Evolutionary conservation across 2,329 filamentous ascomycete species (phyloP), one percentile per base, ranked within the genome.

Genomic region (Aquanectria penicillioides): DNA sequence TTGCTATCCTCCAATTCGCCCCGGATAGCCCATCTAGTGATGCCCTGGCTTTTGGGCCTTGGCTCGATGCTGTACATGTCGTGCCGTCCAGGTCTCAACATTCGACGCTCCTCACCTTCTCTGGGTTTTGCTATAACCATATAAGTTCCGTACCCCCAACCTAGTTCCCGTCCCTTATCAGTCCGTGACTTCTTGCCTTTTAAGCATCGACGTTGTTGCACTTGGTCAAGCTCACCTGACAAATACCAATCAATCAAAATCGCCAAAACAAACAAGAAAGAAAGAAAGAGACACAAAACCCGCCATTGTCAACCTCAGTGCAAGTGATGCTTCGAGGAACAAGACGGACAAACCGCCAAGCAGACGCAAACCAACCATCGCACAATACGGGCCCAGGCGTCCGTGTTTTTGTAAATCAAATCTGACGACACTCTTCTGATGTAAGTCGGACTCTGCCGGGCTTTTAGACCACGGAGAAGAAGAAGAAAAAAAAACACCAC

Each of bases 121-220:
- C 34, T 67, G 58, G 47, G 37, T 58, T 50, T 56, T 60, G 53
- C 53, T 61, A 51, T 53, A 59, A 37, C 55, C 61, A 66, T 69
- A 70, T 70, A 69, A 66, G 66, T 59, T 67, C 59, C 55, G 50
- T 62, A 25, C 34, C 59, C 64, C 67, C 68, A 55, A 41, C 65
- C 55, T 26, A 43, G 46, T 13, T 43, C 29, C 37, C 12, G 17
- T 25, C 25, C 43, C 25, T 18, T 54, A 49, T 55, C 43, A 29
- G 18, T 41, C 37, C 22, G 31, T 46, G 38, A 26, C 40, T 38
- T 13, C 12, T 46, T 26, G 25, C 34, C 28, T 46, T 41, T 40
- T 28, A 34, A 41, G 28, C n/a, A n/a, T n/a, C n/a, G n/a, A 25
- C 41, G 25, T 40, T 17, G 15, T 51, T 43, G 23, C 38, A 38